Evolutionary conservation across 2,329 filamentous ascomycete species (phyloP).

Genomic region (Hypoxylon sp.): DNA sequence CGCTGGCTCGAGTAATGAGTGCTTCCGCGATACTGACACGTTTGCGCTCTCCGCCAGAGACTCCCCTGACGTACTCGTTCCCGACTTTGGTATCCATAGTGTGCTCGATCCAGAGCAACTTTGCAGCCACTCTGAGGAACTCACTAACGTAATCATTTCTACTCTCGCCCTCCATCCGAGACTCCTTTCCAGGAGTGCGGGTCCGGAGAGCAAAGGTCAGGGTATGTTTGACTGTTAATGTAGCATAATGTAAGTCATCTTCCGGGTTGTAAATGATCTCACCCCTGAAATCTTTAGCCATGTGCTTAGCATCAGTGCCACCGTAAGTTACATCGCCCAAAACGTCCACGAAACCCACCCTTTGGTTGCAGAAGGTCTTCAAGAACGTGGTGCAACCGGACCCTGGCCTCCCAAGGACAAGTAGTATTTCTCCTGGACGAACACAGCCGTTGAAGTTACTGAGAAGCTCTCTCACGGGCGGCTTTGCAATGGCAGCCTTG

Average conservation of each 20-base stretch:
- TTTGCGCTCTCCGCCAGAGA: constrained; percentile 78
- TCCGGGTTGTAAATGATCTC: constrained; percentile 80
- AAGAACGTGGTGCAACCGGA: constrained; percentile 68
- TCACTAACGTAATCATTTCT: constrained; percentile 70
- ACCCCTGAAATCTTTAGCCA: constrained; percentile 69
- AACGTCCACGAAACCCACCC: constrained; percentile 74
- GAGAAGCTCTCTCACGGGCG: constrained; percentile 57
- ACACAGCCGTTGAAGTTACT: constrained; percentile 65
- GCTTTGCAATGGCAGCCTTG: constrained; percentile 57
- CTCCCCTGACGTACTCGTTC: constrained; percentile 73
- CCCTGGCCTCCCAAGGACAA: constrained; percentile 65
- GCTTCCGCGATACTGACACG: constrained; percentile 83
- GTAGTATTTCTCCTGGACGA: constrained; percentile 63
- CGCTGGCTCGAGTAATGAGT: constrained; percentile 70
- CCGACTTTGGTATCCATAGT: constrained; percentile 77
- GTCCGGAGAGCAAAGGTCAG: constrained; percentile 77
- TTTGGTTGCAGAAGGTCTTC: constrained; percentile 76
- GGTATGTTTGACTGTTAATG: constrained; percentile 77
- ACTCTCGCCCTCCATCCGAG: constrained; percentile 76
- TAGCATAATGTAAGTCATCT: constrained; percentile 77
- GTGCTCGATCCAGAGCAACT: constrained; percentile 79
- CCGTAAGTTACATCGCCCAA: constrained; percentile 77
- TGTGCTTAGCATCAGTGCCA: constrained; percentile 60
- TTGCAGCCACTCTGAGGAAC: constrained; percentile 73
- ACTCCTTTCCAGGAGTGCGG: constrained; percentile 72